A percentile compares a stretch with the other conserved stretches of the same genome.
phyloP scores from a whole-genome alignment of 2,329 filamentous ascomycete genomes.

The Hypoxylon sp. region DNA sequence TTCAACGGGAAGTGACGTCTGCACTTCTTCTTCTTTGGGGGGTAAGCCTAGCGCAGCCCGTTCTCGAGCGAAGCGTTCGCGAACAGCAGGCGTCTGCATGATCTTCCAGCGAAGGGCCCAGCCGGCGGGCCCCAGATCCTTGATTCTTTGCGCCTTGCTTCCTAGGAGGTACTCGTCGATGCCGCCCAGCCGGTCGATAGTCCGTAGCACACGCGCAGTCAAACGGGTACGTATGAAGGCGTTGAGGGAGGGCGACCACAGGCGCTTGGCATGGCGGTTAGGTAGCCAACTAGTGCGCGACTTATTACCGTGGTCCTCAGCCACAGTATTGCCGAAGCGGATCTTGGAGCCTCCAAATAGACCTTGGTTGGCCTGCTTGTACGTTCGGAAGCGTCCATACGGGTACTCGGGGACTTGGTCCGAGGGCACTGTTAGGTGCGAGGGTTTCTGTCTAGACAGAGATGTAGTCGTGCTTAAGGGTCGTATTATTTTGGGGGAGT shows the following conservation, averaged over 20 bases:
- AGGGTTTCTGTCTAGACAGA: conserved; percentile 49
- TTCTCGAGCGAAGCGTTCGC: conserved; percentile 76
- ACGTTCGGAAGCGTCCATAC: conserved; percentile 77
- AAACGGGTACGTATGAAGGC: conserved; percentile 77
- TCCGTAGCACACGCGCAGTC: conserved; percentile 77
- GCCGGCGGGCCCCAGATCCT: conserved; percentile 88
- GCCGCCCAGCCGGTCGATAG: conserved; percentile 87
- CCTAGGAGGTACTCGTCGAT: conserved; percentile 93
- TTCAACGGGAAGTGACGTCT: conserved; percentile 53
- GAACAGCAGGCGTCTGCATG: conserved; percentile 81
- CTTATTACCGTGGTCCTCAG: conserved; percentile 77
- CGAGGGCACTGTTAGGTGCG: conserved; percentile 58
- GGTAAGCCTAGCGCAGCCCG: conserved; percentile 76
- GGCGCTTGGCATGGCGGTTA: conserved; percentile 78
- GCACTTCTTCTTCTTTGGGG: conserved; percentile 59
- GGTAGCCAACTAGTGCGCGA: conserved; percentile 81
- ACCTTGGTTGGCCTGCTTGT: conserved; percentile 85
- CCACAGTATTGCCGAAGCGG: conserved; percentile 84
- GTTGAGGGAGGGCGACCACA: conserved; percentile 75
- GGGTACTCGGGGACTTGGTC: conserved; percentile 75
- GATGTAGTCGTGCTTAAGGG: conserved; percentile 48
- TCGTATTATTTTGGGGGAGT: conserved; percentile 34
- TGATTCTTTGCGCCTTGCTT: conserved; percentile 81
- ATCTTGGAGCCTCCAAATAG: conserved; percentile 80
- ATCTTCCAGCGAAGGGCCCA: conserved; percentile 93